phyloP scores from a whole-genome alignment of 2,329 filamentous ascomycete genomes.

The Pseudohalonectria lignicola region DNA sequence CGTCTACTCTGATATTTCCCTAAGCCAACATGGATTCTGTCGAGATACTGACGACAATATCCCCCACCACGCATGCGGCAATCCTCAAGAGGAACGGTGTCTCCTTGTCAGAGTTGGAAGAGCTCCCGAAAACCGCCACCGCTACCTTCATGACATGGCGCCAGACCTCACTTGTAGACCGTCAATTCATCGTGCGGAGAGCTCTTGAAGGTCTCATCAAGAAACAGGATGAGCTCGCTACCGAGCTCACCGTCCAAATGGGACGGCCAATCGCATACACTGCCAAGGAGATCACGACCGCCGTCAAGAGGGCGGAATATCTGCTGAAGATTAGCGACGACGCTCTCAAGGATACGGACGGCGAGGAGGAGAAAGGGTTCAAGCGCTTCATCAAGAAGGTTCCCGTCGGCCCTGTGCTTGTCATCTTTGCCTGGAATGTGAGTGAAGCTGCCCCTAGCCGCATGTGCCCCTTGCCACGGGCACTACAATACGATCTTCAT shows the following conservation, averaged over 20 bases:
- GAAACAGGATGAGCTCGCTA: constrained; percentile 68
- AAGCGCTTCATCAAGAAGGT: constrained; percentile 83
- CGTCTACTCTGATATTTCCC: too few species aligned
- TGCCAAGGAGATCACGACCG: constrained; percentile 72
- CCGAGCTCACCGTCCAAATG: constrained; percentile 90
- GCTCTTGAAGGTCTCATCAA: constrained; percentile 61
- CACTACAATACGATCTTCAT: background rate
- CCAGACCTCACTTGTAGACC: constrained; percentile 61
- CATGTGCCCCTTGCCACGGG: background rate
- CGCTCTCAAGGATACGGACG: constrained; percentile 66
- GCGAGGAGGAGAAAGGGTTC: constrained; percentile 79
- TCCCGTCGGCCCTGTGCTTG: constrained; percentile 75
- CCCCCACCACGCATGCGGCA: constrained; percentile 76
- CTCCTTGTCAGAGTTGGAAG: constrained; percentile 56
- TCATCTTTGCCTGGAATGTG: constrained; percentile 96
- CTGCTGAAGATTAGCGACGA: constrained; percentile 75
- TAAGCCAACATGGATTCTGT: constrained; percentile 40
- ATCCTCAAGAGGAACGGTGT: constrained; percentile 71
- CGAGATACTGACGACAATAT: constrained; percentile 68
- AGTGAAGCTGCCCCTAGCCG: too few species aligned
- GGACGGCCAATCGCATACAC: constrained; percentile 84
- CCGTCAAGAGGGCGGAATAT: constrained; percentile 76
- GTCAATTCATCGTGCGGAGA: constrained; percentile 71
- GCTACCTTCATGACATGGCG: constrained; percentile 69
- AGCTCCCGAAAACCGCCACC: constrained; percentile 60